phyloP scores from a whole-genome alignment of 2,329 filamentous ascomycete genomes.

The Pseudogymnoascus sp. region DNA sequence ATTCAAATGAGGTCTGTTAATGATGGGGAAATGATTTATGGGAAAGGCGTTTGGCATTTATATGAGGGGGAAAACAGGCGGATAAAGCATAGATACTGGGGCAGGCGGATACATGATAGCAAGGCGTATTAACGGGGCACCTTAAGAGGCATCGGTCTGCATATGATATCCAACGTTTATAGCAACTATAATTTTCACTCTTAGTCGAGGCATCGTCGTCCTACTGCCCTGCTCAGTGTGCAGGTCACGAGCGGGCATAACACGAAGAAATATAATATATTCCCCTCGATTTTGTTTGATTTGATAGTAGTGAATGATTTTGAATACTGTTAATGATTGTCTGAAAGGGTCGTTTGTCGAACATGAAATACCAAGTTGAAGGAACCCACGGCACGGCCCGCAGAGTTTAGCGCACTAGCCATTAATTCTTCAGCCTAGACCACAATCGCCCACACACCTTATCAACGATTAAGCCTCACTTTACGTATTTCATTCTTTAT shows the following conservation, averaged over 20 bases:
- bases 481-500: neutral
- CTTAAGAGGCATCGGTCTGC: neutral
- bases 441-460: neutral
- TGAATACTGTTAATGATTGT: neutral
- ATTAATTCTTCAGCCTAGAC: constrained; percentile 2
- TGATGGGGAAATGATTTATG: neutral
- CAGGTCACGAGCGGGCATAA: neutral
- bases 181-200: neutral
- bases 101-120: constrained; percentile 1
- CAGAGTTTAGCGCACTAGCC: neutral
- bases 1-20: constrained; percentile 34
- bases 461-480: neutral
- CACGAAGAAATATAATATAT: neutral
- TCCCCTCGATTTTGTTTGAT: neutral
- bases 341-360: neutral
- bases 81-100: neutral
- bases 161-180: constrained; percentile 2
- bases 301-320: neutral
- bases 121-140: neutral
- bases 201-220: neutral
- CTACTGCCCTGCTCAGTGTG: neutral
- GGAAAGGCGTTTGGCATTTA: neutral
- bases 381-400: neutral
- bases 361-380: neutral
- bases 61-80: neutral